Conservation (phyloP, 2,329 filamentous ascomycete genomes). For the Hirsutella thompsonii region DNA sequence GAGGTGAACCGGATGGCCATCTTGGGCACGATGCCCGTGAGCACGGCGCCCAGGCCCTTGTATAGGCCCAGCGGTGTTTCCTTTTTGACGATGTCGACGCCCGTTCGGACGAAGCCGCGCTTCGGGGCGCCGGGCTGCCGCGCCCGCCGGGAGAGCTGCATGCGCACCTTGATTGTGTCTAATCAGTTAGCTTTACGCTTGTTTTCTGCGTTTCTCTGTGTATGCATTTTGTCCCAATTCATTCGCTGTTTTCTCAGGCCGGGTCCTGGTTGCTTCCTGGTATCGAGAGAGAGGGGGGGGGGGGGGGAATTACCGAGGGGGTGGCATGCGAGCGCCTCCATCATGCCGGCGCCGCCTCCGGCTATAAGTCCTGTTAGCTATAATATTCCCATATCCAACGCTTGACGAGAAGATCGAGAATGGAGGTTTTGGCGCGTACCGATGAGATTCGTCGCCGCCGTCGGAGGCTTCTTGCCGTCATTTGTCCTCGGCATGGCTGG, state of each 20-base stretch:
- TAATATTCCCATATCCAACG: no score
- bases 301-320: slow-evolving; percentile 57
- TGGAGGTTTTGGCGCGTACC: slow-evolving; percentile 37
- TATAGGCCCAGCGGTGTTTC: slow-evolving; percentile 91
- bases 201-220: no score
- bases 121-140: slow-evolving; percentile 71
- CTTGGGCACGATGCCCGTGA: slow-evolving; percentile 95
- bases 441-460: slow-evolving; percentile 81
- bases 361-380: slow-evolving; percentile 42
- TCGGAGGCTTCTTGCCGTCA: slow-evolving; percentile 53
- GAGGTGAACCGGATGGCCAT: slow-evolving; percentile 99
- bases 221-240: no score
- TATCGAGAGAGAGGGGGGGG: slow-evolving; percentile 3
- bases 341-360: slow-evolving; percentile 95
- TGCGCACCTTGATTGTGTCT: slow-evolving; percentile 98
- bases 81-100: slow-evolving; percentile 70
- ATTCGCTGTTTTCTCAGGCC: no score
- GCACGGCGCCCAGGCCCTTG: slow-evolving; percentile 93
- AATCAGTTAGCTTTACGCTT: no score
- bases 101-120: slow-evolving; percentile 79
- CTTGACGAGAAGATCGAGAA: not conserved
- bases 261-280: no score
- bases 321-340: slow-evolving; percentile 95
- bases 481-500: slow-evolving; percentile 20
- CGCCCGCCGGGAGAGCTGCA: slow-evolving; percentile 89